Evolutionary conservation across 2,329 filamentous ascomycete species (phyloP), one percentile per base, ranked within the genome.

Genomic region (Westerdykella sp.): DNA sequence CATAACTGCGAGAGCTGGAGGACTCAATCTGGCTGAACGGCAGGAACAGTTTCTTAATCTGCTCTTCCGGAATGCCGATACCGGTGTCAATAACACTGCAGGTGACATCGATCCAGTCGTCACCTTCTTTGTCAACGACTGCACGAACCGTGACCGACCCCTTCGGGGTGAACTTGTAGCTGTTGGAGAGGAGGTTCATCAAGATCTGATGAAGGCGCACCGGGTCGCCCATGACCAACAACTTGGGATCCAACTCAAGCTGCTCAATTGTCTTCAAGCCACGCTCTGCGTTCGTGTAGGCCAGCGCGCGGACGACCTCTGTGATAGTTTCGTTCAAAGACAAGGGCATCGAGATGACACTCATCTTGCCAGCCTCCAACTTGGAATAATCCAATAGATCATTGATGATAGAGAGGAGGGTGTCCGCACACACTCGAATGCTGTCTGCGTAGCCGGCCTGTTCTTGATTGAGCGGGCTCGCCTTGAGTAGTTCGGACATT

Each of bases 11-110:
- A 42, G 89, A 88, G 2, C 89, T 95, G 54, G 87, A 93, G 38
- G 84, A 85, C 67, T 96, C 90, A 1, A 91, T 90, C 67, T 96
- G 90, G 43, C 86, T 91, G 61, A 96, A 96, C 0, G 90, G 90
- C 55, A 88, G 80, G 76, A 96, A 96, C 1, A 96, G 76, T 49
- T 93, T 93, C 47, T 84, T 81, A 39, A 91, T 76, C 55, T 90
- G 84, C 61, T 91, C 83, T 15, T 84, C 79, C 1, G 87, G 84
- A 44, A 96, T 95, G 14, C 90, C 90, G 48, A 96, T 95, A 23
- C 90, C 90, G 0, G 89, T 95, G 61, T 96, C 90, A 40, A 83
- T 76, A 25, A 96, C 88, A 67, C 86, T 91, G 62, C 91, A 93
- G 2, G 84, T 89, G 43, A 95, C 74, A 21, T 81, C 83, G 6